A percentile compares a stretch with the other conserved stretches of the same genome.
These are phyloP conservation scores for Curvularia eragrostidis DNA, from an alignment of 2,329 filamentous ascomycete genomes.

Conservation along the genomic window DNA sequence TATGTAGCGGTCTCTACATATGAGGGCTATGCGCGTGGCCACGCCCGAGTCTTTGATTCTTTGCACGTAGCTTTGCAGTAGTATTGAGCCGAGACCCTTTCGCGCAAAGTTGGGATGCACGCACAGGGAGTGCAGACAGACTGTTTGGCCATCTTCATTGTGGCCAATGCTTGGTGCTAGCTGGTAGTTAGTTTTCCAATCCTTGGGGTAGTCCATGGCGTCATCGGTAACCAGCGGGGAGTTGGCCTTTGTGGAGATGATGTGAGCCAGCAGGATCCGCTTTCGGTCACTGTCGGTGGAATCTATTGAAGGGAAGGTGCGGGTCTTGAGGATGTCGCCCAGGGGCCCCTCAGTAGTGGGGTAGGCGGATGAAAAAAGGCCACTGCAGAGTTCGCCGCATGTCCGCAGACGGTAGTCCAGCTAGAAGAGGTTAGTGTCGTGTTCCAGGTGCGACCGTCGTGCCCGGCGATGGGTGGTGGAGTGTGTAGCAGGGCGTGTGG, in stretches of 20 bases:
- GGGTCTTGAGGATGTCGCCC: conserved; percentile 62
- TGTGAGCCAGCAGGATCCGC: conserved; percentile 75
- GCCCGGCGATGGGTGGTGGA: neutral
- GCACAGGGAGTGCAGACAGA: conserved; percentile 83
- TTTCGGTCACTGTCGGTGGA: conserved; percentile 63
- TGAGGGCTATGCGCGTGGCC: conserved; percentile 74
- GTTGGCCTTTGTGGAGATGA: conserved; percentile 75
- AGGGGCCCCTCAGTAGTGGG: conserved; percentile 52
- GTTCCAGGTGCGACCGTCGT: neutral
- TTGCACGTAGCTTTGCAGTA: conserved; percentile 79
- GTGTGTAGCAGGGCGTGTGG: neutral
- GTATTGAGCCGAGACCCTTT: conserved; percentile 73
- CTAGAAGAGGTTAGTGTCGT: conserved; percentile 53
- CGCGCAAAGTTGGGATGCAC: conserved; percentile 77
- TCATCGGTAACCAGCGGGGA: conserved; percentile 71
- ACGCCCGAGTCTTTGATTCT: conserved; percentile 73
- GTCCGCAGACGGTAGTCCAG: conserved; percentile 76
- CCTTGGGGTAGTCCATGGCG: conserved; percentile 75
- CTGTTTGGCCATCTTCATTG: conserved; percentile 73
- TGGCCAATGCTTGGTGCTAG: conserved; percentile 64
- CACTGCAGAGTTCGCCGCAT: conserved; percentile 79
- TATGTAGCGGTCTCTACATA: conserved; percentile 77
- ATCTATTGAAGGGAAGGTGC: conserved; percentile 65
- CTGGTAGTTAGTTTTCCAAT: conserved; percentile 64
- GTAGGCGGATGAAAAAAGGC: conserved; percentile 77